Conservation (phyloP, 495 filamentous ascomycete genomes). For the Entonaema liquescens region DNA sequence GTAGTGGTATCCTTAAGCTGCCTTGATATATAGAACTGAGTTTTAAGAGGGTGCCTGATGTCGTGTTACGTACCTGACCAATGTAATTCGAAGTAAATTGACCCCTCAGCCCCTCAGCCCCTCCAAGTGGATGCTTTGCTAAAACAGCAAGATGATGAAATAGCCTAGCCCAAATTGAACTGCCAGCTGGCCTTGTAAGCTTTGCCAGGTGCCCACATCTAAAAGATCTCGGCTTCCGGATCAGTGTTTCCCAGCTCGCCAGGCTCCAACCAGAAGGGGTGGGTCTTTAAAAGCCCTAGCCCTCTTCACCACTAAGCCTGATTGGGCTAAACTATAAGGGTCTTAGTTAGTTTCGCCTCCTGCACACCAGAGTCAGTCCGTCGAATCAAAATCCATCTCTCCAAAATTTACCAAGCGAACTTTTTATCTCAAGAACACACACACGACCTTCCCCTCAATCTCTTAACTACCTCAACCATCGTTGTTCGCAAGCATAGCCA, state of each 20-base stretch:
- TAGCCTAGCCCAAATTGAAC: neutral
- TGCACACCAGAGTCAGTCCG: constrained; percentile 34
- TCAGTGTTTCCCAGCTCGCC: neutral
- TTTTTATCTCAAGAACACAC: constrained; percentile 40
- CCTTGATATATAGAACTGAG: neutral
- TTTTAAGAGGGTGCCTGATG: constrained; percentile 21
- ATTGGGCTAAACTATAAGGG: constrained; percentile 29
- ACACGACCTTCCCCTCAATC: constrained; percentile 47
- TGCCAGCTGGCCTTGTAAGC: neutral
- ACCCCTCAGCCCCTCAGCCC: too few species aligned
- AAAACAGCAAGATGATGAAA: neutral
- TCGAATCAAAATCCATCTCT: constrained; percentile 43
- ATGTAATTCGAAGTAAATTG: neutral
- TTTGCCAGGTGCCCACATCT: neutral
- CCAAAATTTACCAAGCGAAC: constrained; percentile 46
- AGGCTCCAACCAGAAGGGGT: constrained; percentile 8
- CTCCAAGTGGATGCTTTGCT: constrained; percentile 2
- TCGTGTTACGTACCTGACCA: constrained; percentile 6
- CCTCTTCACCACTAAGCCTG: constrained; percentile 44
- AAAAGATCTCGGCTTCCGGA: neutral
- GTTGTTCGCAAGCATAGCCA: constrained; percentile 53
- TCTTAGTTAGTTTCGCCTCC: constrained; percentile 39
- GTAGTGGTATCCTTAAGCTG: neutral
- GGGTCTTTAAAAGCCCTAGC: constrained; percentile 44
- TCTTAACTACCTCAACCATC: constrained; percentile 32